Conservation (phyloP, 306 rosid species). For the Castanospermum australe region DNA sequence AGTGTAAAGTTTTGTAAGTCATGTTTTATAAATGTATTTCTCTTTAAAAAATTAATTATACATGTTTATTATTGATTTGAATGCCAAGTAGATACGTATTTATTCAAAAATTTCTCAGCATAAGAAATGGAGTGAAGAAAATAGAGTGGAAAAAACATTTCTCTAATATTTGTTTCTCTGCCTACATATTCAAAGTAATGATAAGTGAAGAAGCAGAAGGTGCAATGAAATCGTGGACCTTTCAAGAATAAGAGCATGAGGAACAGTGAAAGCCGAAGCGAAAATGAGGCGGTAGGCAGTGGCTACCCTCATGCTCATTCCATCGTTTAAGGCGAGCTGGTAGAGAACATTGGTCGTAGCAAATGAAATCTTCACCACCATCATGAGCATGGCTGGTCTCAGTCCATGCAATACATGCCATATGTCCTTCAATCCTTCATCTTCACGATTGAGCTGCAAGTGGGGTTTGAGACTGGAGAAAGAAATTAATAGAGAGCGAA, state of each 20-base stretch:
- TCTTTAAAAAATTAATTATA: too few relatives aligned
- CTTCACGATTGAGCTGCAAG: not conserved
- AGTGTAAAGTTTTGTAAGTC: too few relatives aligned
- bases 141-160: too few relatives aligned
- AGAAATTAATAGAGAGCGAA: not conserved
- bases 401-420: constrained; percentile 19
- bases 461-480: not conserved
- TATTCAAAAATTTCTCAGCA: too few relatives aligned
- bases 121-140: too few relatives aligned
- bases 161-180: too few relatives aligned
- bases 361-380: constrained; percentile 41
- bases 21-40: too few relatives aligned
- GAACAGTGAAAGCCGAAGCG: constrained; percentile 50
- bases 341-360: constrained; percentile 48
- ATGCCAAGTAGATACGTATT: too few relatives aligned
- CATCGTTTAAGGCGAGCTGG: constrained; percentile 59
- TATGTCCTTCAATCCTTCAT: constrained; percentile 17
- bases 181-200: too few relatives aligned
- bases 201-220: not conserved
- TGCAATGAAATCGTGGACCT: constrained; percentile 25
- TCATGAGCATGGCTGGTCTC: constrained; percentile 48
- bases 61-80: too few relatives aligned
- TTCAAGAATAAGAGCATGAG: constrained; percentile 46
- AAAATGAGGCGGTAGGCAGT: constrained; percentile 61
- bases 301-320: constrained; percentile 51